A percentile compares a stretch with the other conserved stretches of the same genome.
phyloP scores from a whole-genome alignment of 75 land plant genomes.

The Gnetum montanum region DNA sequence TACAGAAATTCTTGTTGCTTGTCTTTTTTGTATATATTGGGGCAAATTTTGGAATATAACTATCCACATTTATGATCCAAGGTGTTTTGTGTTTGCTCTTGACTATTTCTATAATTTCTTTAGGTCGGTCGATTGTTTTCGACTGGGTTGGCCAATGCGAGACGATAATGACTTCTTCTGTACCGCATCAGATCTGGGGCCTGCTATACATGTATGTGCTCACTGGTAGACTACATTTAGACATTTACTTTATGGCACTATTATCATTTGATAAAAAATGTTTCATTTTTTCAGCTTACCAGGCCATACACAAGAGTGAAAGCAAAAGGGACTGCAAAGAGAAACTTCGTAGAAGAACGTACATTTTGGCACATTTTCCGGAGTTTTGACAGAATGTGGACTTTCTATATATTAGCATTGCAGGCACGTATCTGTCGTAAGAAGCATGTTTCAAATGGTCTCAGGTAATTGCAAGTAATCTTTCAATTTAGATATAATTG shows the following conservation, averaged over 20 bases:
- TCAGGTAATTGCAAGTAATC: neutral
- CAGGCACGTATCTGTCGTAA: slow-evolving; percentile 50
- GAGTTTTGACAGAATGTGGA: slow-evolving; percentile 98
- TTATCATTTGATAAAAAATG: no score
- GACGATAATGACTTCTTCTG: slow-evolving; percentile 87
- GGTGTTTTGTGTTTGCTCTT: no score
- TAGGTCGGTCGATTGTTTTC: slow-evolving; percentile 88
- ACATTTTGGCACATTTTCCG: slow-evolving; percentile 95
- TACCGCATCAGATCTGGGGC: slow-evolving; percentile 20
- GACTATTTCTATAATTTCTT: no score
- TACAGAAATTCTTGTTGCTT: no score
- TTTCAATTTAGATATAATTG: neutral
- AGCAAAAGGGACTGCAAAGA: slow-evolving; percentile 48
- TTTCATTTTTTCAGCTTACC: neutral
- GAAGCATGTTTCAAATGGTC: neutral
- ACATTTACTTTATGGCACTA: no score
- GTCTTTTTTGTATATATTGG: no score
- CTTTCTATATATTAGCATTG: slow-evolving; percentile 77
- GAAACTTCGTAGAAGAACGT: slow-evolving; percentile 79
- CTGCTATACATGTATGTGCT: slow-evolving; percentile 12
- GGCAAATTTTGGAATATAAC: no score
- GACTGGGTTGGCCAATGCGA: slow-evolving; percentile 96
- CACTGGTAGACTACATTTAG: no score
- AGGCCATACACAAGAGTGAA: slow-evolving; percentile 8
- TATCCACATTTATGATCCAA: no score